Conservation (phyloP, 768 basidiomycete species). For the Gloeostereum incarnatum region DNA sequence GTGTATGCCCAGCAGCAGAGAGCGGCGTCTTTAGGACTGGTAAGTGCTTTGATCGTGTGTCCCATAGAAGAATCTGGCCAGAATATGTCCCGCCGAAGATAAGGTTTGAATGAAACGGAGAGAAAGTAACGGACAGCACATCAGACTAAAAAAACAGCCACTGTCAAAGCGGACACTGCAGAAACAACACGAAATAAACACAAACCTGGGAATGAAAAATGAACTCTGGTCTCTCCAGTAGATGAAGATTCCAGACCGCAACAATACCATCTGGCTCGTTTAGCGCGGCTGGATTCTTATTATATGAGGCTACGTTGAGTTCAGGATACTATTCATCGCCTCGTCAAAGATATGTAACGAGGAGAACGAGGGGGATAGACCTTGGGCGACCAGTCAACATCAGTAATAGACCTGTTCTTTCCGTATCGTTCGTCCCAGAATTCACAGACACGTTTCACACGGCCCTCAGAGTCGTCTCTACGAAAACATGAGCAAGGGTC, state of each 20-base stretch:
- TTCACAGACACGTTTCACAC: conserved; percentile 88
- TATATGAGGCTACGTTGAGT: conserved; percentile 91
- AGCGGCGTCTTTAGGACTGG: conserved; percentile 95
- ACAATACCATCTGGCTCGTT: conserved; percentile 98
- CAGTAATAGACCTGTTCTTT: conserved; percentile 91
- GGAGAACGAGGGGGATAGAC: conserved; percentile 25
- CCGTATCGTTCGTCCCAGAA: conserved; percentile 90
- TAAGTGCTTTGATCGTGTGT: conserved; percentile 92
- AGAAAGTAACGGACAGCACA: conserved; percentile 93
- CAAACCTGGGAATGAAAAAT: conserved; percentile 99
- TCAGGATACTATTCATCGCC: conserved; percentile 79
- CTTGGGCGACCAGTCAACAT: conserved; percentile 97
- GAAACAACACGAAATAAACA: conserved; percentile 2
- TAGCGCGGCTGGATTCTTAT: conserved; percentile 88
- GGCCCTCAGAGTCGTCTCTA: conserved; percentile 88
- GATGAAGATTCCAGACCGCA: conserved; percentile 94
- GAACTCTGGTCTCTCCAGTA: conserved; percentile 93
- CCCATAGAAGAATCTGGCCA: conserved; percentile 97
- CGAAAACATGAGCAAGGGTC: conserved; percentile 1
- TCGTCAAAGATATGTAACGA: not conserved
- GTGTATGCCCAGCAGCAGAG: conserved; percentile 94
- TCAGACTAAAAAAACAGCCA: conserved; percentile 64
- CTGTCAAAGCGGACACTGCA: conserved; percentile 1
- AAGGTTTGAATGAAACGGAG: conserved; percentile 95
- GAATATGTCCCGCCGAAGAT: conserved; percentile 99